Conservation (phyloP, 306 rosid genomes). For the Echinosophora koreensis region DNA sequence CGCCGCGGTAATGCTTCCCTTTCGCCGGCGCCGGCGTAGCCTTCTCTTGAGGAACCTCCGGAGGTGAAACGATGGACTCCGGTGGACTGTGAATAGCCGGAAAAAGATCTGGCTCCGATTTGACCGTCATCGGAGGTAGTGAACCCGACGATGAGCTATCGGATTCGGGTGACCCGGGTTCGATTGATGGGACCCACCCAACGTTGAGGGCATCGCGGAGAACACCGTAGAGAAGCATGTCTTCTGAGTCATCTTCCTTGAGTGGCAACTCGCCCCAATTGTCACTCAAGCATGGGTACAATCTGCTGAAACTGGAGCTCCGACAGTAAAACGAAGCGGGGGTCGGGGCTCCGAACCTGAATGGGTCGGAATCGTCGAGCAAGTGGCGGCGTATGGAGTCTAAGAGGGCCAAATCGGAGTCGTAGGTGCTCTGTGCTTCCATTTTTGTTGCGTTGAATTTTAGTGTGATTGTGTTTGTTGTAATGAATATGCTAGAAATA, state of each 20-base stretch:
- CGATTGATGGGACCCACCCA: conserved; percentile 85
- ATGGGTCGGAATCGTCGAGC: conserved; percentile 62
- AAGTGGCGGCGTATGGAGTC: conserved; percentile 78
- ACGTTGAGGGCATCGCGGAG: conserved; percentile 73
- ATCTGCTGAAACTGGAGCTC: conserved; percentile 69
- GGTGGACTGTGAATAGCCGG: not conserved
- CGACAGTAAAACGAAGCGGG: conserved; percentile 50
- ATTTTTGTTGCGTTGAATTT: conserved; percentile 16
- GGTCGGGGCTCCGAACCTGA: conserved; percentile 37
- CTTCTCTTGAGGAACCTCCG: too few relatives aligned
- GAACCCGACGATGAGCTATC: conserved; percentile 42
- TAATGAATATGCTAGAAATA: too few relatives aligned
- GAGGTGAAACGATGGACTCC: too few relatives aligned
- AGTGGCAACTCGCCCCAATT: conserved; percentile 89
- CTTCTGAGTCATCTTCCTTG: conserved; percentile 79
- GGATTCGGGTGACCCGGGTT: conserved; percentile 1
- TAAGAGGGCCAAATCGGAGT: conserved; percentile 55
- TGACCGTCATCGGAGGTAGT: conserved; percentile 26
- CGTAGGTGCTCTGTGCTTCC: conserved; percentile 47
- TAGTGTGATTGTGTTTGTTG: not conserved
- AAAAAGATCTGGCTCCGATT: conserved; percentile 58
- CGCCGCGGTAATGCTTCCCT: conserved; percentile 93
- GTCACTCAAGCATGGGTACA: conserved; percentile 73
- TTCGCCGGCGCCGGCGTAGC: conserved; percentile 40
- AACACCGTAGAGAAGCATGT: conserved; percentile 80